Conservation (phyloP, 495 filamentous ascomycete species). For the Staphylotrichum tortipilum region DNA sequence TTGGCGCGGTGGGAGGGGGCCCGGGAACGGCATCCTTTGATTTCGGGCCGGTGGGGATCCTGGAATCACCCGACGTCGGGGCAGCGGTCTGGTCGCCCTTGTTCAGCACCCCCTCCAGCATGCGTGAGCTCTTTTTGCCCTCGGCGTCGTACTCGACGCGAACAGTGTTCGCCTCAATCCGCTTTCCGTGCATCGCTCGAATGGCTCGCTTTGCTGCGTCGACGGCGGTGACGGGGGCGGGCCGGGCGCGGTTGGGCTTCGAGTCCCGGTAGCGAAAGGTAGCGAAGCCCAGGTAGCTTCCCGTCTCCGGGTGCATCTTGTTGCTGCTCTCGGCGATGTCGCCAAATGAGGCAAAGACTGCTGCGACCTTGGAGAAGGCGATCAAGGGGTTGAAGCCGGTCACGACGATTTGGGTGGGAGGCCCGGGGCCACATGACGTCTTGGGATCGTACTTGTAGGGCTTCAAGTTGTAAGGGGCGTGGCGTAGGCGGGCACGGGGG, state of each 20-base stretch:
- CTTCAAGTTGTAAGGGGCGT: slow-evolving; percentile 67
- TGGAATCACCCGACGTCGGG: slow-evolving; percentile 20
- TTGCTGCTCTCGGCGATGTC: slow-evolving; percentile 84
- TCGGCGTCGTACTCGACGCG: slow-evolving; percentile 83
- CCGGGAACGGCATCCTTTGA: slow-evolving; percentile 39
- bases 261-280: slow-evolving; percentile 81
- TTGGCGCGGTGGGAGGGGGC: slow-evolving; percentile 74
- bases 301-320: slow-evolving; percentile 84
- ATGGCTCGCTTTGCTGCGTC: slow-evolving; percentile 73
- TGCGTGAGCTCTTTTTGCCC: slow-evolving; percentile 64
- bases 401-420: slow-evolving; percentile 80
- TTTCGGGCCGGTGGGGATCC: slow-evolving; percentile 35
- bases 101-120: slow-evolving; percentile 62
- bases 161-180: slow-evolving; percentile 65
- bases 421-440: slow-evolving; percentile 79
- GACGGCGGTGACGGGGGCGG: slow-evolving; percentile 53
- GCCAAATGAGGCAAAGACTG: slow-evolving; percentile 76
- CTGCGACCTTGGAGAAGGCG: slow-evolving; percentile 65
- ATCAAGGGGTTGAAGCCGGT: slow-evolving; percentile 89
- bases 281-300: slow-evolving; percentile 85
- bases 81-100: slow-evolving; percentile 51
- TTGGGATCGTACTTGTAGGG: slow-evolving; percentile 69
- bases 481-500: slow-evolving; percentile 63
- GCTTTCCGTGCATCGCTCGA: slow-evolving; percentile 53
- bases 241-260: slow-evolving; percentile 35